Percentiles rank a stretch among this genome's conserved stretches.
Conservation (phyloP, 2,329 filamentous ascomycete genomes). For the Scolecobasidium constrictum region DNA sequence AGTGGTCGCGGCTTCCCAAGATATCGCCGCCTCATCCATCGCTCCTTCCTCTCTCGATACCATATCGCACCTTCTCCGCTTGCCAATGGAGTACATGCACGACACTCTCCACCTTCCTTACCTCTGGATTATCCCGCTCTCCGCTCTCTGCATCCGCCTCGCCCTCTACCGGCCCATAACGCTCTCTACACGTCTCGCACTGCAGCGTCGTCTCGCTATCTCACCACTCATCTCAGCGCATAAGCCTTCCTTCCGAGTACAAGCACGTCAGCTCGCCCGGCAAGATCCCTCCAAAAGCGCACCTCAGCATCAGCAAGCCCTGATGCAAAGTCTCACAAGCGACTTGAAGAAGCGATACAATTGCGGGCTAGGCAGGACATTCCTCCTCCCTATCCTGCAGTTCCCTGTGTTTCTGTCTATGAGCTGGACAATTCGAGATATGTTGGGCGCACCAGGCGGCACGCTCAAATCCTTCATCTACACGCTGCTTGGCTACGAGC, state of each 20-base stretch:
- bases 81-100: constrained; percentile 36
- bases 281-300: constrained; percentile 13
- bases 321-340: not conserved
- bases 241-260: not conserved
- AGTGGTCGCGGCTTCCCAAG: constrained; percentile 25
- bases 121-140: constrained; percentile 43
- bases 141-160: constrained; percentile 40
- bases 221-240: constrained; percentile 25
- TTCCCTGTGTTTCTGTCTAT: constrained; percentile 26
- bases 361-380: not conserved
- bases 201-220: constrained; percentile 30
- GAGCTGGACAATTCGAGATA: constrained; percentile 24
- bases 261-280: constrained; percentile 22
- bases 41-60: constrained; percentile 30
- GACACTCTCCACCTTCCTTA: constrained; percentile 36
- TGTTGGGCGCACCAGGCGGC: constrained; percentile 18
- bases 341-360: not conserved
- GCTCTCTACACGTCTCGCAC: constrained; percentile 18
- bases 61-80: constrained; percentile 34
- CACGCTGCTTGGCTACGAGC: not conserved
- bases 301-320: constrained; percentile 2
- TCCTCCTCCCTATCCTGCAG: constrained; percentile 14
- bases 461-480: not conserved
- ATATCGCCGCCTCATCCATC: constrained; percentile 25
- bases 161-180: constrained; percentile 33